Percentiles rank a stretch among this genome's conserved stretches.
Evolutionary conservation across 371 early-diverging fungal genomes (phyloP).

Genomic region (Edhazardia aedis): DNA sequence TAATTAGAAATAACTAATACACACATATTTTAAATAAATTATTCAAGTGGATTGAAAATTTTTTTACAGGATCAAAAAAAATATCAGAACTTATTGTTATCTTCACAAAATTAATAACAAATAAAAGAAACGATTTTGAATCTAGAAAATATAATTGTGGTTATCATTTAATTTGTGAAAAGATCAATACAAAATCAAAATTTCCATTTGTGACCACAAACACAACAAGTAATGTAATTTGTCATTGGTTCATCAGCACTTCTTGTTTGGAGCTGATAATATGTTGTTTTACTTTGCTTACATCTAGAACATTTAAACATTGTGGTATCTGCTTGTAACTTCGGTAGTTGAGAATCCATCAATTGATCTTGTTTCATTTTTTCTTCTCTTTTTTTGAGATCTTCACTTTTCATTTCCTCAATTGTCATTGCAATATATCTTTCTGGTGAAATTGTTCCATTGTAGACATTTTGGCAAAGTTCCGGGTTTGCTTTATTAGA

Average conservation of each 20-base stretch:
- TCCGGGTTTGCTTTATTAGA: conserved; percentile 38
- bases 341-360: conserved; percentile 35
- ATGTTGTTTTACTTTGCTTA: conserved; percentile 45
- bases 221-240: conserved; percentile 45
- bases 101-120: too few relatives aligned
- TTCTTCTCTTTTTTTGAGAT: conserved; percentile 29
- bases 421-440: conserved; percentile 36
- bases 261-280: conserved; percentile 47
- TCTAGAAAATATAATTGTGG: too few relatives aligned
- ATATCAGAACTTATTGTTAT: too few relatives aligned
- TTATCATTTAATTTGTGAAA: too few relatives aligned
- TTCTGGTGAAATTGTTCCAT: conserved; percentile 24
- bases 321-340: conserved; percentile 44
- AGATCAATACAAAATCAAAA: too few relatives aligned
- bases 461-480: conserved; percentile 35
- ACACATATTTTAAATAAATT: too few relatives aligned
- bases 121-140: too few relatives aligned
- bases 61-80: too few relatives aligned
- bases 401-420: conserved; percentile 45
- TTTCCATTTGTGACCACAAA: conserved; percentile 47
- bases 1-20: too few relatives aligned
- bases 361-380: conserved; percentile 29
- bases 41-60: too few relatives aligned
- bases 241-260: conserved; percentile 49
- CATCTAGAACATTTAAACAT: conserved; percentile 46